These are phyloP conservation scores for Aspergillus neotritici DNA, from an alignment of 2,329 filamentous ascomycete genomes.

Conservation along the genomic window DNA sequence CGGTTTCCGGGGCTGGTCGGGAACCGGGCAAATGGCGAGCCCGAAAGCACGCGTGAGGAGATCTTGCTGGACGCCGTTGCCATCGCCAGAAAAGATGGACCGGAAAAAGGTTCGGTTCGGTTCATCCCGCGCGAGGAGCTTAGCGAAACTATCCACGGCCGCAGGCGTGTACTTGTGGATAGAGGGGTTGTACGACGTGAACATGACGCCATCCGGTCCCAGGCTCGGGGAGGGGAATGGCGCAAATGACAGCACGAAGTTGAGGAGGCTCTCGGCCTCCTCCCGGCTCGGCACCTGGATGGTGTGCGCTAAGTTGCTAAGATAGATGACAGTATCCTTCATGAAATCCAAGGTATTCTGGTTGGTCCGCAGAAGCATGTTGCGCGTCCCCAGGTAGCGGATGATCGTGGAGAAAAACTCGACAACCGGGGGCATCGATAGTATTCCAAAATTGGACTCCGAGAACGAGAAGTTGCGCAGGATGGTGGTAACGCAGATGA, in stretches of 20 bases:
- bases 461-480: conserved; percentile 87
- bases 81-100: conserved; percentile 70
- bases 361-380: conserved; percentile 75
- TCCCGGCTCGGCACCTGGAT: conserved; percentile 80
- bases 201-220: conserved; percentile 59
- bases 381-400: conserved; percentile 79
- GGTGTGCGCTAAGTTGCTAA: conserved; percentile 80
- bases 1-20: conserved; percentile 60
- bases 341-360: conserved; percentile 90
- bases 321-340: conserved; percentile 84
- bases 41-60: conserved; percentile 82
- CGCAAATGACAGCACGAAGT: conserved; percentile 86
- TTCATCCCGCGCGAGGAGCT: conserved; percentile 85
- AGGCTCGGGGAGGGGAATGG: conserved; percentile 65
- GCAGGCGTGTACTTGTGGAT: conserved; percentile 83
- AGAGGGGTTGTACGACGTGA: conserved; percentile 72
- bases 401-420: conserved; percentile 80
- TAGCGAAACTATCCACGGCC: conserved; percentile 84
- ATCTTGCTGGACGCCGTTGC: conserved; percentile 61
- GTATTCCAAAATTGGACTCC: conserved; percentile 66
- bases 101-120: conserved; percentile 84
- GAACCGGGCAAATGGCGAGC: conserved; percentile 77
- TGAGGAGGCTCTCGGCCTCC: conserved; percentile 77
- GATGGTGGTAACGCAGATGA: conserved; percentile 88
- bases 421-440: conserved; percentile 72